Base-by-base conservation (phyloP, 2,329 filamentous ascomycete genomes). In the Fusarium multiceps region DNA sequence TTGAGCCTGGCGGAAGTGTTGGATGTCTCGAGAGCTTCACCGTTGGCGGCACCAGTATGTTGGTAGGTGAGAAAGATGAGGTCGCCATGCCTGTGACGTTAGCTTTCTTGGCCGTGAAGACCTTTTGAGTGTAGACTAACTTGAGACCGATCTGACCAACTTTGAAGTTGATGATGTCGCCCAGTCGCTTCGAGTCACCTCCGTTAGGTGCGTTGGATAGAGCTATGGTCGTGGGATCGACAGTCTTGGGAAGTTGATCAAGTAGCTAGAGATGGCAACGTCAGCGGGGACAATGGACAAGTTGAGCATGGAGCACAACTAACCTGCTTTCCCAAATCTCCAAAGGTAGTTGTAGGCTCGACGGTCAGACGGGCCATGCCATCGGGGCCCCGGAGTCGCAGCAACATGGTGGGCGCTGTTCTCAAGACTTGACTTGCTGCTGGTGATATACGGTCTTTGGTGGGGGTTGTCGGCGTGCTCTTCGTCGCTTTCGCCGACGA, bases 301-400 rank as follows among this genome's bases (percentile, higher is more conserved):
- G 25, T 43, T 28, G 50, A 47, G 53, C 47, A 28, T 21, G 32
- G 9, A 40, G 20, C 46, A 42, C 58, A 64, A 71, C 68, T n/a
- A 78, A 89, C 88, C 81, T 85, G 81, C 27, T 82, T 78, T 32
- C 85, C 86, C 43, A 91, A 81, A n/a, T 88, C 82, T 43, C 82
- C 84, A 78, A 98, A 97, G 1, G 90, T 90, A 68, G 92, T 90
- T 43, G 87, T 86, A 53, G 90, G 88, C 74, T 94, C 90, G 72
- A 97, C 88, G 54, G 86, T 92, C 75, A 98, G 85, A 74, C 96
- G 92, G 81, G 94, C 91, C 86, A 96, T 96, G 83, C 96, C 96
- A 83, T 98, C 94, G 70, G 93, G 93, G 78, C 94, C 94, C 76
- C 94, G 91, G 74, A 97, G 92, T 80, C 94, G 89, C 59, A 98